Conservation (phyloP, 2,329 filamentous ascomycete genomes). For the Colletotrichum noveboracense region DNA sequence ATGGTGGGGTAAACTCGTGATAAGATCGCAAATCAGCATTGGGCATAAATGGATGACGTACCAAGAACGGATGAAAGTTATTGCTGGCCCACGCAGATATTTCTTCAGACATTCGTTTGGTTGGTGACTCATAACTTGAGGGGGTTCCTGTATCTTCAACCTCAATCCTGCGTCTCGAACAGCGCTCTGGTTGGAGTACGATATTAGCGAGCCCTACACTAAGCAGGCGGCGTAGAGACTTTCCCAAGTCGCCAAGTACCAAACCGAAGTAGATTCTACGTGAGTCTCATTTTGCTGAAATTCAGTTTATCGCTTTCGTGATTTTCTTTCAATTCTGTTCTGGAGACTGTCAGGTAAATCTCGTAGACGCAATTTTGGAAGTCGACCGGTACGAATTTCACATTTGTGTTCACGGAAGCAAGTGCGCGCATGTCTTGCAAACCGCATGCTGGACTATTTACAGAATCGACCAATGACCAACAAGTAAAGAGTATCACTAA, state of each 20-base stretch:
- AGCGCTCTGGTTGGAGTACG: background rate
- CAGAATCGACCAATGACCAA: no score
- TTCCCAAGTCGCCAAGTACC: no score
- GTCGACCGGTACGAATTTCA: background rate
- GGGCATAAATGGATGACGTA: background rate
- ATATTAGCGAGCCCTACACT: fast-evolving
- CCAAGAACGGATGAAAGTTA: background rate
- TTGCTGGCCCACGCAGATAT: background rate
- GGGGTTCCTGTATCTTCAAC: background rate
- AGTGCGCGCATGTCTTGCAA: no score
- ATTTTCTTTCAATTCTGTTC: background rate
- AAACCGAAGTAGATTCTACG: no score
- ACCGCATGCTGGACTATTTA: no score
- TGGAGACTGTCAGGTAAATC: background rate
- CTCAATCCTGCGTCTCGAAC: fast-evolving
- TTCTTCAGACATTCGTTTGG: background rate
- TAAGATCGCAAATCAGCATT: background rate
- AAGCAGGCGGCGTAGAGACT: no score
- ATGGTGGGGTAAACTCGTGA: background rate
- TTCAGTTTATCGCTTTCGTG: no score
- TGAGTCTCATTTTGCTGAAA: no score
- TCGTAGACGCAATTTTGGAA: fast-evolving
- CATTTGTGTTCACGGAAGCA: no score
- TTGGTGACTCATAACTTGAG: background rate
- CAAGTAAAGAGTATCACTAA: no score